A percentile compares a stretch with the other conserved stretches of the same genome.
Evolutionary conservation across 768 basidiomycete species (phyloP).

Genomic region (Pisolithus microcarpus): DNA sequence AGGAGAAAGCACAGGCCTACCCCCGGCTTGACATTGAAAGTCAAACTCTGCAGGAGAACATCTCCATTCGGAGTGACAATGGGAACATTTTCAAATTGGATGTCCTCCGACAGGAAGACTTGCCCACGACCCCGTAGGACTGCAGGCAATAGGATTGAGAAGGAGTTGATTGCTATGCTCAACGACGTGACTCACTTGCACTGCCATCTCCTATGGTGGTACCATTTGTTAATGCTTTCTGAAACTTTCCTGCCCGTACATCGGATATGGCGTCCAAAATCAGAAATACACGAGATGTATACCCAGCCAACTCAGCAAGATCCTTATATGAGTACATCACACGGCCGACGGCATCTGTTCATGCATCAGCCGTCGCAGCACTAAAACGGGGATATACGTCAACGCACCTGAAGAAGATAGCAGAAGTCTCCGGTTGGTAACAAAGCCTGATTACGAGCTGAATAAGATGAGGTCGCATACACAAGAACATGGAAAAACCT

Average conservation of each 20-base stretch:
- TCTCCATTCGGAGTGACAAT: slow-evolving; percentile 97
- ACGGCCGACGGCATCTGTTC: slow-evolving; percentile 82
- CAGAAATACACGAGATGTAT: slow-evolving; percentile 84
- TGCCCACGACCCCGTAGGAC: slow-evolving; percentile 75
- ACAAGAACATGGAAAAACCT: slow-evolving; percentile 37
- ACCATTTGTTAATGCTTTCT: slow-evolving; percentile 80
- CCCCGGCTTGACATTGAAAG: slow-evolving; percentile 84
- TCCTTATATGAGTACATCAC: slow-evolving; percentile 99
- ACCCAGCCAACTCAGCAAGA: slow-evolving; percentile 90
- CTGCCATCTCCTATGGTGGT: slow-evolving; percentile 67
- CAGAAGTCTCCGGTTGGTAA: slow-evolving; percentile 88
- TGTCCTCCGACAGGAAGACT: slow-evolving; percentile 79
- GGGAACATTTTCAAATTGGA: slow-evolving; percentile 87
- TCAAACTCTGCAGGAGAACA: slow-evolving; percentile 74
- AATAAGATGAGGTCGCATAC: not conserved
- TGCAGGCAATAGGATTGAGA: slow-evolving; percentile 21
- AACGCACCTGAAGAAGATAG: slow-evolving; percentile 75
- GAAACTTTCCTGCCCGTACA: slow-evolving; percentile 73
- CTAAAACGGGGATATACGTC: slow-evolving; percentile 2
- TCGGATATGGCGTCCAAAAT: slow-evolving; percentile 89
- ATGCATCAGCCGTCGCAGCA: not conserved
- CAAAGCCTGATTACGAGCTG: slow-evolving; percentile 56
- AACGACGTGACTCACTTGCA: slow-evolving; percentile 45
- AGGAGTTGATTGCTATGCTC: not conserved
- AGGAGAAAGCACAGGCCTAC: slow-evolving; percentile 32